Evolutionary conservation across 2,329 filamentous ascomycete species (phyloP).

Genomic region (Geoglossum cookeanum): DNA sequence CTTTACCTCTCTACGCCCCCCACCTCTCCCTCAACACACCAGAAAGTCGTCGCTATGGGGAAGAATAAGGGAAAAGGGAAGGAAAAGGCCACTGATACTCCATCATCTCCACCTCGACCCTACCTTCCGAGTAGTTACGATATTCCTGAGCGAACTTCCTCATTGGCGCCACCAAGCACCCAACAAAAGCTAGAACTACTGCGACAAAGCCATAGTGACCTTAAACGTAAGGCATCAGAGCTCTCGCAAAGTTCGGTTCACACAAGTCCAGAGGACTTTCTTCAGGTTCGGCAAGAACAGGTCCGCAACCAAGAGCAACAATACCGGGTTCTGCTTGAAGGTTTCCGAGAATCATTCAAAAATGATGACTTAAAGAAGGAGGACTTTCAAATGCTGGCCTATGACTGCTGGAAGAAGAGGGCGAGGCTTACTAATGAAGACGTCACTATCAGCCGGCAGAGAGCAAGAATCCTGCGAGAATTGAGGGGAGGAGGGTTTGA

Average conservation of each 20-base stretch:
- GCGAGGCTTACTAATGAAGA: slow-evolving; percentile 10
- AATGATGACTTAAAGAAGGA: not conserved
- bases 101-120: not conserved
- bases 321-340: not conserved
- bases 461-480: slow-evolving; percentile 3
- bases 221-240: not conserved
- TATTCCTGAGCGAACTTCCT: not conserved
- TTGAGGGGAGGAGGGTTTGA: slow-evolving; percentile 7
- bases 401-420: not conserved
- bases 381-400: not conserved
- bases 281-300: not conserved
- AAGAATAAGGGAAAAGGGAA: not conserved
- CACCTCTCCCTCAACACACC: not conserved
- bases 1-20: not conserved
- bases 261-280: not conserved
- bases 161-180: not conserved
- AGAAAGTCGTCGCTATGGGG: not conserved
- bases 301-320: not conserved
- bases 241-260: not conserved
- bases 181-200: not conserved
- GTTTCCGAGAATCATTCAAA: not conserved
- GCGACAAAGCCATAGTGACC: not conserved
- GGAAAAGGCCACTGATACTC: not conserved
- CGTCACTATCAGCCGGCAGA: slow-evolving; percentile 10
- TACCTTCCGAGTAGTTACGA: not conserved